These are phyloP conservation scores for Globisporangium parvum DNA, from an alignment of 352 stramenopile species.

Conservation along the genomic window DNA sequence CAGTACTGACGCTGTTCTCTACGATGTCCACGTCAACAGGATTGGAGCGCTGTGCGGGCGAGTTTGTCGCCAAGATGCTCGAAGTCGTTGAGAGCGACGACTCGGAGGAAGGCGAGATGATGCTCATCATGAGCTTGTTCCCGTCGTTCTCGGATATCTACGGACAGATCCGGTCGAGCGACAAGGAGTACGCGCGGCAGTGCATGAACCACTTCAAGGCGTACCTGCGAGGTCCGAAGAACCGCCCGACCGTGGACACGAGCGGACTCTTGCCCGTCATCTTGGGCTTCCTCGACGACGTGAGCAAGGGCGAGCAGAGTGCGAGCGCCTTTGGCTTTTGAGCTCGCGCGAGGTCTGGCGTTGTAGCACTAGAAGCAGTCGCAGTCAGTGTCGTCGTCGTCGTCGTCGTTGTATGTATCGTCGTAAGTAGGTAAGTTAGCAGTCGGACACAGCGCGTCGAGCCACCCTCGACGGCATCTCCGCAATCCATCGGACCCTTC, in stretches of 20 bases:
- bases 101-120: constrained; percentile 71
- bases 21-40: constrained; percentile 17
- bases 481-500: no score
- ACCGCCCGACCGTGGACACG: constrained; percentile 66
- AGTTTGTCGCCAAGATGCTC: constrained; percentile 85
- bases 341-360: constrained; percentile 10
- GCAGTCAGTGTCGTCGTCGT: not conserved
- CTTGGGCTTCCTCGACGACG: constrained; percentile 68
- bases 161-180: constrained; percentile 69
- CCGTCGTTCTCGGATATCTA: constrained; percentile 87
- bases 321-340: constrained; percentile 75
- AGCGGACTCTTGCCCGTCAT: constrained; percentile 71
- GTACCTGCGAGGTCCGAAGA: constrained; percentile 81
- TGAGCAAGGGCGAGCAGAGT: constrained; percentile 47
- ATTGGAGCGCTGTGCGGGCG: constrained; percentile 78
- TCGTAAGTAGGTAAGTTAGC: not conserved
- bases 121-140: constrained; percentile 81
- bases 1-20: constrained; percentile 1
- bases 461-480: no score
- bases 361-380: not conserved
- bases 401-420: not conserved
- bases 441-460: not conserved
- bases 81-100: constrained; percentile 77
- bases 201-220: constrained; percentile 83
- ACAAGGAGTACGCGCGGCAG: constrained; percentile 78